A percentile compares a stretch with the other conserved stretches of the same genome.
Conservation (phyloP, 768 basidiomycete species). For the Trametes elegans region DNA sequence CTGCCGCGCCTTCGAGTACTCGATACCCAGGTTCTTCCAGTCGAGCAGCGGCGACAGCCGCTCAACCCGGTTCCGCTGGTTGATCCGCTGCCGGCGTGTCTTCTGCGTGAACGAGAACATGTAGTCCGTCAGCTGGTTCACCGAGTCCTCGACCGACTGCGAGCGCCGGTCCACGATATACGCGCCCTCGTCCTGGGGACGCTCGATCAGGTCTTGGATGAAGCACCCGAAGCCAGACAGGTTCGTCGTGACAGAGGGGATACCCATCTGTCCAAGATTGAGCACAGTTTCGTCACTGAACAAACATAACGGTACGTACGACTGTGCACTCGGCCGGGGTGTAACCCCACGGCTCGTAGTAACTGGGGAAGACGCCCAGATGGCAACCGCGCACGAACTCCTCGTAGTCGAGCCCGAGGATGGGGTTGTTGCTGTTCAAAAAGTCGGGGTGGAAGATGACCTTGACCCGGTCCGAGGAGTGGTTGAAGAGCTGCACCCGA, state of each 20-base stretch:
- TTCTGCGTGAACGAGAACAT: slow-evolving; percentile 78
- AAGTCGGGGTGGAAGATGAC: slow-evolving; percentile 99
- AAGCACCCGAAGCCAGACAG: slow-evolving; percentile 97
- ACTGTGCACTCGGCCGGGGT: slow-evolving; percentile 99
- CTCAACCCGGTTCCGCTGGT: slow-evolving; percentile 98
- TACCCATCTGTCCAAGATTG: slow-evolving; percentile 73
- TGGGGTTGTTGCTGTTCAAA: slow-evolving; percentile 96
- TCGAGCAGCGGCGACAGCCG: slow-evolving; percentile 90
- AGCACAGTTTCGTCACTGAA: not conserved
- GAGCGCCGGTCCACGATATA: slow-evolving; percentile 94
- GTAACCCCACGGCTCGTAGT: slow-evolving; percentile 96
- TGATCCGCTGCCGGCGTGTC: slow-evolving; percentile 95
- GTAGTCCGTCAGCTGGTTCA: slow-evolving; percentile 73
- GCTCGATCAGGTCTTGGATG: slow-evolving; percentile 97
- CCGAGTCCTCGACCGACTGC: slow-evolving; percentile 89
- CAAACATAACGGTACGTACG: slow-evolving; percentile 40
- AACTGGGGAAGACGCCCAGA: slow-evolving; percentile 96
- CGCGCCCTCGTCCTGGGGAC: slow-evolving; percentile 91
- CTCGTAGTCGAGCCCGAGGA: slow-evolving; percentile 95
- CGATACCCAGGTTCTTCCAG: slow-evolving; percentile 97
- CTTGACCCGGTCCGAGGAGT: slow-evolving; percentile 87
- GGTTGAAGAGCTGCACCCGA: slow-evolving; percentile 91
- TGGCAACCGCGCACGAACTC: slow-evolving; percentile 99
- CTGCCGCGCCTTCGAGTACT: slow-evolving; percentile 95
- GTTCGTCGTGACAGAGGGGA: slow-evolving; percentile 96